These are phyloP conservation scores for Penicillium paxilli DNA, from an alignment of 495 filamentous ascomycete genomes.

Conservation along the genomic window DNA sequence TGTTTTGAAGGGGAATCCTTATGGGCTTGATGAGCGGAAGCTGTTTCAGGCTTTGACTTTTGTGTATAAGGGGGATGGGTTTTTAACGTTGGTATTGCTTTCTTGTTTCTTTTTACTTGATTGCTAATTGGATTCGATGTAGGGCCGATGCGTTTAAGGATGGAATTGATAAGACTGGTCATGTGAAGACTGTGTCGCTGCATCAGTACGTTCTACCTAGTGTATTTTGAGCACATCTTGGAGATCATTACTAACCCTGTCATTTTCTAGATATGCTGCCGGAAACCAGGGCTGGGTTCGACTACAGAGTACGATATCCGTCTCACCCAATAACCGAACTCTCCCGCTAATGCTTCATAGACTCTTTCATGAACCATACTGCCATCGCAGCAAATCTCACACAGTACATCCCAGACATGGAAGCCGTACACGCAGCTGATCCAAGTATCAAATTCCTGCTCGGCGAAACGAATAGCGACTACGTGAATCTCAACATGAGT, in stretches of 20 bases:
- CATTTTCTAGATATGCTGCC: constrained; percentile 10
- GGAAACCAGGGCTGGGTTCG: constrained; percentile 16
- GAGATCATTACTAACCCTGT: no score
- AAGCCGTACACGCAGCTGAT: neutral
- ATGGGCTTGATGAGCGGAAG: constrained; percentile 12
- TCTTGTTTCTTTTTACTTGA: neutral
- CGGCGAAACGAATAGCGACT: constrained; percentile 21
- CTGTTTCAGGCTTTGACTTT: constrained; percentile 22
- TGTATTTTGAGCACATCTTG: neutral
- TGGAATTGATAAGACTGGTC: constrained; percentile 10
- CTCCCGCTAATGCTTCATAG: constrained; percentile 1
- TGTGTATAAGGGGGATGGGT: constrained; percentile 2
- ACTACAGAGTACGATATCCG: constrained; percentile 5
- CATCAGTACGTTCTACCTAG: constrained; percentile 11
- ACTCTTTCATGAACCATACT: constrained; percentile 22
- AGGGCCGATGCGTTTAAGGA: constrained; percentile 11
- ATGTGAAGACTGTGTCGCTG: constrained; percentile 16
- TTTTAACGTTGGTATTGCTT: constrained; percentile 3
- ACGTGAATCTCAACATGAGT: constrained; percentile 14
- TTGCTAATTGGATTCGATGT: neutral
- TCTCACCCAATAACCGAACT: neutral
- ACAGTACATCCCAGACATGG: constrained; percentile 16
- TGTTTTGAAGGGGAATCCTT: constrained; percentile 12
- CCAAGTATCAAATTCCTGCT: constrained; percentile 13
- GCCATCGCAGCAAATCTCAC: constrained; percentile 8